phyloP scores from a whole-genome alignment of 1,139 yeast species.

The Suhomyces ambrosiae region DNA sequence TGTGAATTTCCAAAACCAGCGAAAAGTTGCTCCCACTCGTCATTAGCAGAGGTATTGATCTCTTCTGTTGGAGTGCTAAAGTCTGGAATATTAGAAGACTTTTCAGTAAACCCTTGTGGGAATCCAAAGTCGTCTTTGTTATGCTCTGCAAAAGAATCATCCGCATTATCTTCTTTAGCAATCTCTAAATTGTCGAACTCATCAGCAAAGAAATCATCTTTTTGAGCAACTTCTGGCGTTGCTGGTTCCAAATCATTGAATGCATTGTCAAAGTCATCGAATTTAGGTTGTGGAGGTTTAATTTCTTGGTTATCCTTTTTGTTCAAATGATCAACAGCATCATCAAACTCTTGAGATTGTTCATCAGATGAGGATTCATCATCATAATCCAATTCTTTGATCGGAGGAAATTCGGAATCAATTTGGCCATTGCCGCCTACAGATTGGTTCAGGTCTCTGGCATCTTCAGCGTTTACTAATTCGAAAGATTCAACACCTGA shows the following conservation, averaged over 20 bases:
- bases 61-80: conserved; percentile 21
- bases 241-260: conserved; percentile 47
- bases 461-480: conserved; percentile 54
- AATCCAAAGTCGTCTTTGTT: conserved; percentile 27
- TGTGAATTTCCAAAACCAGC: conserved; percentile 79
- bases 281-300: conserved; percentile 27
- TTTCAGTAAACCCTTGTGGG: conserved; percentile 43
- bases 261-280: conserved; percentile 39
- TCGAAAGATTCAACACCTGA: conserved; percentile 50
- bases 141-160: conserved; percentile 19
- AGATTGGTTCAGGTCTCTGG: conserved; percentile 18
- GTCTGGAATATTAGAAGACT: conserved; percentile 31
- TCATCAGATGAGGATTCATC: conserved; percentile 48
- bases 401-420: conserved; percentile 70
- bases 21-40: conserved; percentile 94
- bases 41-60: conserved; percentile 40
- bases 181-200: conserved; percentile 54
- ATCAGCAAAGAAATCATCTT: conserved; percentile 43
- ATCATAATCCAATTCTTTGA: conserved; percentile 61
- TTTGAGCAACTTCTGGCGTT: conserved; percentile 25
- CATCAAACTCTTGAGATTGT: conserved; percentile 40
- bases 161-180: conserved; percentile 43
- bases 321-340: conserved; percentile 43
- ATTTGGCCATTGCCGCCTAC: conserved; percentile 4
- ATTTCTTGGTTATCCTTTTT: conserved; percentile 11